phyloP scores from a whole-genome alignment of 176 grass and related monocot species.

The Puya raimondii region DNA sequence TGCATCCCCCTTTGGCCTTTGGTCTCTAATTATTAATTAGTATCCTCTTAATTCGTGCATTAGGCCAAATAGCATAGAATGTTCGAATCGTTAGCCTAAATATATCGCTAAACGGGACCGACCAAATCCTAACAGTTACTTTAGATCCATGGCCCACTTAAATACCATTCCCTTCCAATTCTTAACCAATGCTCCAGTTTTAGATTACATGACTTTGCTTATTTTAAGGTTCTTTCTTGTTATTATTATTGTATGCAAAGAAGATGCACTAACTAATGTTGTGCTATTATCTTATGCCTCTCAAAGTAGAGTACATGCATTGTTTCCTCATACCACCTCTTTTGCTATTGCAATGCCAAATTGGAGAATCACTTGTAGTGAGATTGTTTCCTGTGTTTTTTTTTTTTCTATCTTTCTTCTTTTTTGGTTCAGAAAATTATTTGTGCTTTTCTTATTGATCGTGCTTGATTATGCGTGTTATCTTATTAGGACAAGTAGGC shows the following conservation, averaged over 20 bases:
- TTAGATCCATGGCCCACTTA: neutral
- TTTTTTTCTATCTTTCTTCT: neutral
- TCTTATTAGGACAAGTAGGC: no score
- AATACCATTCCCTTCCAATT: neutral
- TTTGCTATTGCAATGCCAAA: neutral
- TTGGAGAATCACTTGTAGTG: neutral
- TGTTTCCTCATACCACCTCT: neutral
- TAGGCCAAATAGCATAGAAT: no score
- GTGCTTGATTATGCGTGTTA: no score
- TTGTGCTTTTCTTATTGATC: neutral
- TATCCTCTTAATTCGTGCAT: no score
- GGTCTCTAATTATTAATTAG: no score
- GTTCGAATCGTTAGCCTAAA: no score
- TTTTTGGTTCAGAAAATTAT: neutral
- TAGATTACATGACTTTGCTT: neutral
- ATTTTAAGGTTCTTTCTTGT: conserved; percentile 1
- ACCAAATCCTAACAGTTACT: neutral
- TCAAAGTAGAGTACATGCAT: neutral
- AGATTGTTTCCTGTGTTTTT: neutral
- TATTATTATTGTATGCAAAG: neutral
- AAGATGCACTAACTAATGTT: neutral
- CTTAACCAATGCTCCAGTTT: neutral
- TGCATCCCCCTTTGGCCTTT: neutral
- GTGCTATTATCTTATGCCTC: no score
- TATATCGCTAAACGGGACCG: neutral